Evolutionary conservation across 306 rosid genomes (phyloP), one percentile per base, ranked within the genome.

Genomic region (Fragaria iinumae): DNA sequence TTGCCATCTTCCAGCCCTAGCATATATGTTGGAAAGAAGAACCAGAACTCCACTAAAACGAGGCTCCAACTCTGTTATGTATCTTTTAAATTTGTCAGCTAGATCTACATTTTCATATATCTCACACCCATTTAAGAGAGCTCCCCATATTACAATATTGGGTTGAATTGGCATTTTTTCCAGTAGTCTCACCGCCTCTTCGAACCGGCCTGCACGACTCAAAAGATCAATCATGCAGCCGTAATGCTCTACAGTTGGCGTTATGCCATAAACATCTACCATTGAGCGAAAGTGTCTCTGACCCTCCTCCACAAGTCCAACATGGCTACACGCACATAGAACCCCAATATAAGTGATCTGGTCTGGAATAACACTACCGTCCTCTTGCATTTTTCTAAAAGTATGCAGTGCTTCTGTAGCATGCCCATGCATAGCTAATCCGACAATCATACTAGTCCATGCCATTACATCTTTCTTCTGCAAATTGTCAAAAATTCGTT

Each of bases 161-260:
- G 88, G 93, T 71, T 78, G 71, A 52, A 84, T 62, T 9, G 87
- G 69, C 92, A 90, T 93, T 44, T 78, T 82, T 76, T 78, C 80
- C 77, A 88, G 67, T 48, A 93, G 72, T 23, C 81, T 79, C 80
- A 79, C 80, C 9, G 88, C 98, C 86, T 91, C 93, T 83, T 80
- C 72, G 36, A 89, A 86, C 49, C 12, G 66, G 67, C 97, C 97
- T 1, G 93, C 93, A 29, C 93, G 80, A 70, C 98, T 88, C 83
- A 91, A 83, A 69, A 93, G 89, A 84, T 90, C 96, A 72, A 89
- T 77, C 98, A 88, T 79, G 87, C 93, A 91, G 73, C 93, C 89
- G 62, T 91, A 93, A 78, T 93, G 98, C 88, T 91, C 96, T 49
- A 80, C 84, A 53, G 74, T 87, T 21, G 90, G 98, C 71, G 76